These are phyloP conservation scores for Epithele typhae DNA, from an alignment of 768 basidiomycete genomes.

Conservation along the genomic window DNA sequence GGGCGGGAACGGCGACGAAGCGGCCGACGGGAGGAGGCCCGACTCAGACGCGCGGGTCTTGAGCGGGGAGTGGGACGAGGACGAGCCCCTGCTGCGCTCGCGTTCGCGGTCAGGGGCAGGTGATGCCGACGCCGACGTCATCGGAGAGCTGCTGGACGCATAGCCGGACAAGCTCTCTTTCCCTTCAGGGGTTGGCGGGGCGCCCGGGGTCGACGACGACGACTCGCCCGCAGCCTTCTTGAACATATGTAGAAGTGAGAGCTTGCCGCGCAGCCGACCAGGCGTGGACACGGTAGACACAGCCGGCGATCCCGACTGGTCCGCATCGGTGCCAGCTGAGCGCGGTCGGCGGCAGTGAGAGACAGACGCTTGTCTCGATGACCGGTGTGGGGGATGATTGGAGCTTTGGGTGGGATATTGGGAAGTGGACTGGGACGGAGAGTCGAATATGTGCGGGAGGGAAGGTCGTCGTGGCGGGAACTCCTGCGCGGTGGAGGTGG, in stretches of 20 bases:
- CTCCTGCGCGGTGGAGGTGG: slow-evolving; percentile 23
- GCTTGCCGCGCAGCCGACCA: slow-evolving; percentile 59
- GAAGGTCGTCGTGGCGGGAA: slow-evolving; percentile 54
- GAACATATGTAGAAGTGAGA: slow-evolving; percentile 72
- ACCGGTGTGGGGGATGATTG: slow-evolving; percentile 10
- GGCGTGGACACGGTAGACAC: slow-evolving; percentile 25
- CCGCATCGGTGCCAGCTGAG: slow-evolving; percentile 68
- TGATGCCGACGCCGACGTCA: slow-evolving; percentile 19
- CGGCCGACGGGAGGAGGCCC: slow-evolving; percentile 3
- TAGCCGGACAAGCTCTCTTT: slow-evolving; percentile 19
- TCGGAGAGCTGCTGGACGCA: slow-evolving; percentile 18
- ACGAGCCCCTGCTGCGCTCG: slow-evolving; percentile 7
- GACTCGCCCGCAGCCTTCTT: slow-evolving; percentile 47
- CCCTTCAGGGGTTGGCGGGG: slow-evolving; percentile 11
- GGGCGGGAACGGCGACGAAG: slow-evolving; percentile 3
- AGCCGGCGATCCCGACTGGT: slow-evolving; percentile 24
- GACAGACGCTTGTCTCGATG: slow-evolving; percentile 8
- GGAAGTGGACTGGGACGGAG: slow-evolving; percentile 38
- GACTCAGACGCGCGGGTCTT: slow-evolving; percentile 11
- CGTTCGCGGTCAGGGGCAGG: slow-evolving; percentile 14
- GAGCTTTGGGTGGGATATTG: slow-evolving; percentile 30
- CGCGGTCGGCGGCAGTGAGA: slow-evolving; percentile 50
- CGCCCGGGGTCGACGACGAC: slow-evolving; percentile 17
- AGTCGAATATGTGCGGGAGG: slow-evolving; percentile 48
- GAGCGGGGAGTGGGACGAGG: slow-evolving; percentile 4